Percentiles rank a stretch among this genome's conserved stretches.
These are phyloP conservation scores for Cutaneotrichosporon arboriforme DNA, from an alignment of 1,284 basidiomycete genomes.

Conservation along the genomic window DNA sequence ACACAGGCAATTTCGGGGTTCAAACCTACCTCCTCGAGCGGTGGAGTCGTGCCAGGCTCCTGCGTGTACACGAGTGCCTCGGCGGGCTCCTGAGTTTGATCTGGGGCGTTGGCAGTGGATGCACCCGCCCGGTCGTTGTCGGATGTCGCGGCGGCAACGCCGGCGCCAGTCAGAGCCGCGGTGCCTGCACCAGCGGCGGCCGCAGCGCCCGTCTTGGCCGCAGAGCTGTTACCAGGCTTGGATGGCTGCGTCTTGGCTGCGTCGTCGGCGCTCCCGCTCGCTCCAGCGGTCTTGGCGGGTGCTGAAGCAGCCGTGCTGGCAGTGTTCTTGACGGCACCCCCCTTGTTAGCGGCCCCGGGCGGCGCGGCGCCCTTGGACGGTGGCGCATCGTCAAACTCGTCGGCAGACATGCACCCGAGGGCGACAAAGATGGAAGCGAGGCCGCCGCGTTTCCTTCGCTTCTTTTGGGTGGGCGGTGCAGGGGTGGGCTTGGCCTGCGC, in stretches of 20 bases:
- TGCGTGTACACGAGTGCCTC: not conserved
- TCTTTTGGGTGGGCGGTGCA: constrained; percentile 20
- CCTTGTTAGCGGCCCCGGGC: constrained; percentile 1
- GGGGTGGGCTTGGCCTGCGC: not conserved
- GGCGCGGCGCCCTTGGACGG: constrained; percentile 14
- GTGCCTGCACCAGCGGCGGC: constrained; percentile 1
- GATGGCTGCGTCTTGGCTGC: not conserved
- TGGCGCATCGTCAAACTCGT: constrained; percentile 39
- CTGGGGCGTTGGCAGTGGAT: not conserved
- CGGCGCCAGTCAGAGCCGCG: not conserved
- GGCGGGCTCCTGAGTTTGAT: not conserved
- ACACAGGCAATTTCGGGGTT: not conserved
- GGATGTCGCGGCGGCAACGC: not conserved
- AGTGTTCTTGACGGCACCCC: not conserved
- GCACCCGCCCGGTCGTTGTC: not conserved
- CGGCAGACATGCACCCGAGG: constrained; percentile 39
- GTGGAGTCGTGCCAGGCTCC: constrained; percentile 17
- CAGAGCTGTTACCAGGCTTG: not conserved
- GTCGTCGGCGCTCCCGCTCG: no score
- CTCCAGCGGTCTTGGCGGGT: not conserved
- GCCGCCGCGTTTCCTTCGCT: constrained; percentile 39
- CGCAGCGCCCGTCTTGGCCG: not conserved
- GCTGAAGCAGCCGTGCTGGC: not conserved
- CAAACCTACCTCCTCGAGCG: constrained; percentile 38
- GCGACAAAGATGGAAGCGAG: constrained; percentile 35